Percentiles rank a stretch among this genome's conserved stretches.
phyloP scores from a whole-genome alignment of 345 rosid species.

The Zanthoxylum bungeanum region DNA sequence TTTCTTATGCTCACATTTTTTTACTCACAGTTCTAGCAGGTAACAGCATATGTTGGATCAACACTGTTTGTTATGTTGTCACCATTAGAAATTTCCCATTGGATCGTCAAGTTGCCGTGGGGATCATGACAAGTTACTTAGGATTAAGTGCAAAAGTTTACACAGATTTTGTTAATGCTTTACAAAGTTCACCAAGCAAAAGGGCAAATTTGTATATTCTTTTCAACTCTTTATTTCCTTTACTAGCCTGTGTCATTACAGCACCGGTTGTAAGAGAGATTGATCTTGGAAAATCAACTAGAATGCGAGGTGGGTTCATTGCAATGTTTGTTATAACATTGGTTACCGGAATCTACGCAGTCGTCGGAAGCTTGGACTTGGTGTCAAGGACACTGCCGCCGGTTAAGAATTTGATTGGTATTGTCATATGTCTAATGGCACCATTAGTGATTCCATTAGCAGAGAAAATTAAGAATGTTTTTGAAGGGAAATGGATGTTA shows the following conservation, averaged over 20 bases:
- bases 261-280: slow-evolving; percentile 39
- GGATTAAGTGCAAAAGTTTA: slow-evolving; percentile 81
- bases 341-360: slow-evolving; percentile 65
- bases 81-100: slow-evolving; percentile 48
- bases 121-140: slow-evolving; percentile 69
- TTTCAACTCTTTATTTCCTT: slow-evolving; percentile 58
- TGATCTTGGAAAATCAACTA: slow-evolving; percentile 6
- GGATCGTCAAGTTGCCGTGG: slow-evolving; percentile 62
- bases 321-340: slow-evolving; percentile 48
- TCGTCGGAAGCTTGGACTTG: slow-evolving; percentile 49
- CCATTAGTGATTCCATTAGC: slow-evolving; percentile 51
- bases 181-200: slow-evolving; percentile 25
- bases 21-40: slow-evolving; percentile 70
- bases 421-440: slow-evolving; percentile 36
- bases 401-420: slow-evolving; percentile 39
- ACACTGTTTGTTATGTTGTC: slow-evolving; percentile 69
- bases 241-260: slow-evolving; percentile 32
- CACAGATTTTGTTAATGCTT: slow-evolving; percentile 50
- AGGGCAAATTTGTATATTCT: slow-evolving; percentile 60
- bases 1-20: slow-evolving; percentile 56
- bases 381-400: slow-evolving; percentile 24
- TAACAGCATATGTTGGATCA: slow-evolving; percentile 96
- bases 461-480: slow-evolving; percentile 9
- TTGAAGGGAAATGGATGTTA: slow-evolving; percentile 3
- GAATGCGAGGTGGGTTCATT: slow-evolving; percentile 31